Conservation (phyloP, 768 basidiomycete species). For the Boletus pseudo-olivaceus region DNA sequence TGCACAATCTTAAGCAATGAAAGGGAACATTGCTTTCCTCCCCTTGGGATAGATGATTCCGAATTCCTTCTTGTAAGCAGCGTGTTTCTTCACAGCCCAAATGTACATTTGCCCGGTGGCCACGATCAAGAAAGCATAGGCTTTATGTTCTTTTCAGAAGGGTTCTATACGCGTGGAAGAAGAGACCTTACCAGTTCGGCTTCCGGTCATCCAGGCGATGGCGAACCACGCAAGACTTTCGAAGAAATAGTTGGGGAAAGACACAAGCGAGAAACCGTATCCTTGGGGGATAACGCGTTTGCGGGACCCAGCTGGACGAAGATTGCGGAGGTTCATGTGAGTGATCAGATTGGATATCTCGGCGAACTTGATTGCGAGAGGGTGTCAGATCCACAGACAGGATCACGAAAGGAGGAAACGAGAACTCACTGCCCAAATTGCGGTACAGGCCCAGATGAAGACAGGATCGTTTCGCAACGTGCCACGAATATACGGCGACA, state of each 20-base stretch:
- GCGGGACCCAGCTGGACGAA: constrained; percentile 78
- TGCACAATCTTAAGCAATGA: constrained; percentile 27
- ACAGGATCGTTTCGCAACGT: constrained; percentile 60
- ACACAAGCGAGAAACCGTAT: constrained; percentile 84
- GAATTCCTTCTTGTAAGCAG: constrained; percentile 88
- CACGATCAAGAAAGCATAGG: constrained; percentile 61
- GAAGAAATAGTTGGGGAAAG: constrained; percentile 94
- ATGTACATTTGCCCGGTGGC: constrained; percentile 64
- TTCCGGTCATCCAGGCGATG: constrained; percentile 74
- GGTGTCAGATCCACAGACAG: not conserved
- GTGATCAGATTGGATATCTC: constrained; percentile 82
- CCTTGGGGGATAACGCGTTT: constrained; percentile 87
- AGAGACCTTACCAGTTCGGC: constrained; percentile 57
- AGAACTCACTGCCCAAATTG: constrained; percentile 70
- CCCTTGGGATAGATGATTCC: constrained; percentile 75
- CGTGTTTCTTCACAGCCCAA: constrained; percentile 93
- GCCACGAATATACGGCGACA: constrained; percentile 57
- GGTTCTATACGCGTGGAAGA: not conserved
- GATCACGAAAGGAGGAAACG: not conserved
- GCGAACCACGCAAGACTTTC: constrained; percentile 76
- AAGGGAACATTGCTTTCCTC: constrained; percentile 80
- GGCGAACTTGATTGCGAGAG: constrained; percentile 53
- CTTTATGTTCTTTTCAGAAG: constrained; percentile 33
- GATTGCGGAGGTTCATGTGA: constrained; percentile 76
- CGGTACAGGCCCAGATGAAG: constrained; percentile 65